A percentile compares a stretch with the other conserved stretches of the same genome.
These are phyloP conservation scores for Aspergillus olivimuriae DNA, from an alignment of 495 filamentous ascomycete genomes.

Conservation along the genomic window DNA sequence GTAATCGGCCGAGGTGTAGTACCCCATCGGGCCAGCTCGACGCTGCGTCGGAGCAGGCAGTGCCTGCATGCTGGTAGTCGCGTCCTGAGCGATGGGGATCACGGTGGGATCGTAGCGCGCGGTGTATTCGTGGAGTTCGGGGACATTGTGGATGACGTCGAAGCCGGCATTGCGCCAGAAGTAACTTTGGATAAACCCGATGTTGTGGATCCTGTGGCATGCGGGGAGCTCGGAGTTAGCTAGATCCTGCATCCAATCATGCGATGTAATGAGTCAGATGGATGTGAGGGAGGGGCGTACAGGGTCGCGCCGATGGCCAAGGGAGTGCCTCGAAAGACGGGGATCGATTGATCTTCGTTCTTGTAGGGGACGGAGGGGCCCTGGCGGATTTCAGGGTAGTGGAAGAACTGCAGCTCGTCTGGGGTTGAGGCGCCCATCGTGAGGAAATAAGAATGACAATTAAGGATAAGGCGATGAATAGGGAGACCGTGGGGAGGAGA, in stretches of 20 bases:
- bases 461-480: neutral
- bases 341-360: constrained; percentile 44
- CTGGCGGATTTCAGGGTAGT: constrained; percentile 40
- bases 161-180: constrained; percentile 79
- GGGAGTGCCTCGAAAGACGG: constrained; percentile 46
- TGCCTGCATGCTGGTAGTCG: constrained; percentile 28
- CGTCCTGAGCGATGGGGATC: constrained; percentile 48
- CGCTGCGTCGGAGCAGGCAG: constrained; percentile 18
- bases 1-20: constrained; percentile 71
- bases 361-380: constrained; percentile 42
- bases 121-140: constrained; percentile 50
- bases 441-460: neutral
- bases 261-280: too few species aligned
- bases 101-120: constrained; percentile 82
- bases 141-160: constrained; percentile 48
- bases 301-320: constrained; percentile 43
- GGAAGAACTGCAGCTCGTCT: constrained; percentile 23
- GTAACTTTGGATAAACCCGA: constrained; percentile 48
- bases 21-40: constrained; percentile 38
- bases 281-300: constrained; percentile 28
- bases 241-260: too few species aligned
- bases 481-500: neutral
- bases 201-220: constrained; percentile 43
- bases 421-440: constrained; percentile 19
- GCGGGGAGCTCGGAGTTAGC: neutral